Conservation (phyloP, 192 early-diverging fungal species). For the Coemansia sp. region DNA sequence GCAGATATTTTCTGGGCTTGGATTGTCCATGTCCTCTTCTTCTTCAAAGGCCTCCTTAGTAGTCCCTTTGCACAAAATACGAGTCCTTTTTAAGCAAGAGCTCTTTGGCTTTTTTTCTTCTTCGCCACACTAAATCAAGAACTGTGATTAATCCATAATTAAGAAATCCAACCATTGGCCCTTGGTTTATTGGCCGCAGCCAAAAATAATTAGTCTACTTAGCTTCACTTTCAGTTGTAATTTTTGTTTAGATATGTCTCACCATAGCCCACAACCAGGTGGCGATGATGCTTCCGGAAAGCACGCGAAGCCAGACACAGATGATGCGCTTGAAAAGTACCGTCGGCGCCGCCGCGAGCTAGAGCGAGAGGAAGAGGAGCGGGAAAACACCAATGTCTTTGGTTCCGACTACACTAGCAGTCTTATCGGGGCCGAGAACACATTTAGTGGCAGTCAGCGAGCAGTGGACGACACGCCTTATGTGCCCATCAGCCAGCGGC, state of each 20-base stretch:
- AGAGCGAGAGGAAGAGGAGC: slow-evolving; percentile 33
- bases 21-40: neutral
- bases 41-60: slow-evolving; percentile 2
- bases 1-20: neutral
- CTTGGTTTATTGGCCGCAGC: neutral
- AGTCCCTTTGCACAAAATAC: neutral
- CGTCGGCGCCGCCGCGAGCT: slow-evolving; percentile 49
- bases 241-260: neutral
- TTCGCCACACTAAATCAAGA: neutral
- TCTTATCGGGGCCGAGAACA: neutral
- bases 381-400: neutral
- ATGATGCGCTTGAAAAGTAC: slow-evolving; percentile 40
- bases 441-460: neutral
- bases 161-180: neutral
- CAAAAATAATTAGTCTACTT: neutral
- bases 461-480: slow-evolving; percentile 8
- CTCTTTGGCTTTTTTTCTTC: neutral
- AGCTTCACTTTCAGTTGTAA: neutral
- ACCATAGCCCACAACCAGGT: neutral
- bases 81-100: neutral
- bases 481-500: slow-evolving; percentile 35
- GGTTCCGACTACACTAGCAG: neutral
- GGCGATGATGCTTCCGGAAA: neutral
- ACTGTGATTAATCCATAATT: neutral
- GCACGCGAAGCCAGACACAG: neutral